Conservation (phyloP, 1,284 basidiomycete species). For the Clitocybe nebularis region DNA sequence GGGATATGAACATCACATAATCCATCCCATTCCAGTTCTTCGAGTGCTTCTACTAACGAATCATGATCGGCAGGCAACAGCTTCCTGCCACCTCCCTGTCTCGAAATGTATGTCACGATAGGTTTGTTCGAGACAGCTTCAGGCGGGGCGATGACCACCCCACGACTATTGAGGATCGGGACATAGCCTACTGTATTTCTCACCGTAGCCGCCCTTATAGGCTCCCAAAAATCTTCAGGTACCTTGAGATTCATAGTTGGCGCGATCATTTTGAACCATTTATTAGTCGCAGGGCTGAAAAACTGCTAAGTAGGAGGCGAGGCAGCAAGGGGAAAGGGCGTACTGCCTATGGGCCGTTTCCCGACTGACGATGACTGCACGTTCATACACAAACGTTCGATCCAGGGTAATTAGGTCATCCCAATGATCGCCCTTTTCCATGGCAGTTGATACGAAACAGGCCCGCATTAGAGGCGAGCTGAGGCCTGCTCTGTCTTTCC, state of each 20-base stretch:
- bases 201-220: slow-evolving; percentile 26
- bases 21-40: slow-evolving; percentile 28
- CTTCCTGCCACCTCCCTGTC: slow-evolving; percentile 29
- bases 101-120: slow-evolving; percentile 37
- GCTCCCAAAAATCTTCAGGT: slow-evolving; percentile 32
- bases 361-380: slow-evolving; percentile 32
- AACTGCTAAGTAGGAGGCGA: neutral
- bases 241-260: slow-evolving; percentile 29
- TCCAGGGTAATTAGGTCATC: slow-evolving; percentile 27
- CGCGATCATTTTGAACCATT: slow-evolving; percentile 39
- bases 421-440: slow-evolving; percentile 33
- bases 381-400: slow-evolving; percentile 32
- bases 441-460: slow-evolving; percentile 30
- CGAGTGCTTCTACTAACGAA: slow-evolving; percentile 28
- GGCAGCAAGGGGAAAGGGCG: slow-evolving; percentile 15
- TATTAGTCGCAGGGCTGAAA: slow-evolving; percentile 25
- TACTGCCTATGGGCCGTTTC: slow-evolving; percentile 31
- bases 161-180: neutral
- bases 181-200: slow-evolving; percentile 25
- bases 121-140: slow-evolving; percentile 9
- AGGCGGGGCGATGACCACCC: neutral
- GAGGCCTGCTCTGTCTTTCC: slow-evolving; percentile 32
- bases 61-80: slow-evolving; percentile 29
- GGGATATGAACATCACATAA: slow-evolving; percentile 31
- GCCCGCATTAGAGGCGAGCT: slow-evolving; percentile 36